Evolutionary conservation across 2,329 filamentous ascomycete species (phyloP).

Genomic region (Tolypocladium tundrense): DNA sequence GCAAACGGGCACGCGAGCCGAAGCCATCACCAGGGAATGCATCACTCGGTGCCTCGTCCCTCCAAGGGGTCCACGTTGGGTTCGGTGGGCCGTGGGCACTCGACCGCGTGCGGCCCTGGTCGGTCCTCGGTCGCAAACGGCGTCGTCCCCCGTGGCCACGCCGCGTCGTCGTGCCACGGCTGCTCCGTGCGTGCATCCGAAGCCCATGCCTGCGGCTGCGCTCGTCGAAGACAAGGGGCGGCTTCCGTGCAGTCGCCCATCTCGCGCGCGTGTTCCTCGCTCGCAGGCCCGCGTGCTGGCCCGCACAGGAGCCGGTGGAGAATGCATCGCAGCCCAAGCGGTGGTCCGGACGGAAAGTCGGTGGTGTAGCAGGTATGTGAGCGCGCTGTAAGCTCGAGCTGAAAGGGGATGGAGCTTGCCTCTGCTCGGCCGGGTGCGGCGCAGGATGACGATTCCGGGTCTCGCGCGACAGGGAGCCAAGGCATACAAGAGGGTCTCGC

Average conservation of each 20-base stretch:
- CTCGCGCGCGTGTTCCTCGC: too few species aligned
- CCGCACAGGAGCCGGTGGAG: background rate
- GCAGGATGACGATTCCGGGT: conserved; percentile 1
- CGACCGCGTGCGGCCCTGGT: background rate
- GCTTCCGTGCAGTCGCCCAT: too few species aligned
- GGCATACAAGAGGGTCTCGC: conserved; percentile 7
- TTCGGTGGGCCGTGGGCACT: background rate
- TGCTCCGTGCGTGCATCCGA: background rate
- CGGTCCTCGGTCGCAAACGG: background rate
- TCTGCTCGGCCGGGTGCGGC: conserved; percentile 2
- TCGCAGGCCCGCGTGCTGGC: background rate
- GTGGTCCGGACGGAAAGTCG: background rate
- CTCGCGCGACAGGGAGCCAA: background rate
- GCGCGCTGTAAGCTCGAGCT: background rate
- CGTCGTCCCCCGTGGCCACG: background rate
- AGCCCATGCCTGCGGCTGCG: background rate
- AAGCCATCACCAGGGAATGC: background rate
- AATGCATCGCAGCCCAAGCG: background rate
- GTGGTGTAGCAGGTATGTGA: too few species aligned
- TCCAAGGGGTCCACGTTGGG: conserved; percentile 1
- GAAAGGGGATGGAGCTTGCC: background rate
- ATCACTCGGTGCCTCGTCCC: background rate
- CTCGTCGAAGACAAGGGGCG: background rate
- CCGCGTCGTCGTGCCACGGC: background rate
- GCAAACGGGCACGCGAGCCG: background rate